Base-by-base conservation (phyloP, 108 stramenopile species). In the Fragilaria radians region DNA sequence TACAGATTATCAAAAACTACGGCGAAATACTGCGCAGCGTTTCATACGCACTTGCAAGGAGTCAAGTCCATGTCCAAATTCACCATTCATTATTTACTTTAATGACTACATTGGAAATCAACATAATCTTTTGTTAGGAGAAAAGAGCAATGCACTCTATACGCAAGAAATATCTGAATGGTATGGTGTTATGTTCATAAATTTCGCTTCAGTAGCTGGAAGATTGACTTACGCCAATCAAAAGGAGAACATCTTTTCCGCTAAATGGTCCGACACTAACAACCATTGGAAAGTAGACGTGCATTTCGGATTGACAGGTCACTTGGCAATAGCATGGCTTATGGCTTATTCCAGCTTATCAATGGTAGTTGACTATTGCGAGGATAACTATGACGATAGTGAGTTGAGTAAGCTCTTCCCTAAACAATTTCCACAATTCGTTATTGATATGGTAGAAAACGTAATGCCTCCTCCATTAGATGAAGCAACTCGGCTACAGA, bases 91-190 rank as follows among this genome's bases (percentile, higher is more conserved):
- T 11, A 9, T 83, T 18, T 87, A 76, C 45, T 28, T 83, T 4
- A 74, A 87, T 57, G 86, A 87, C 52, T 81, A 83, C 59, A 30
- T 81, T 18, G 86, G 86, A 0, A 83, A 83, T 61, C 81, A 86
- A 55, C 80, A 87, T 52, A 61, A 71, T 54, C 68, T 73, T 58
- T 56, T 87, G 17, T 17, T 77, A 7, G 68, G 67, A 3, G 82
- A 82, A n/a, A 64, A 63, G 52, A 54, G 66, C 17, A 56, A 64
- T 4, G 53, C 65, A 24, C 65, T 73, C 46, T 65, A 60, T 0
- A 71, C 81, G n/a, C 68, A 77, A 52, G 48, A 59, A 33, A 7
- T 86, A 31, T 65, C 81, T 5, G 68, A 70, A 5, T 67, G 68
- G 28, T 79, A 81, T 32, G 73, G 68, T 0, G 28, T 62, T 7